phyloP scores from a whole-genome alignment of 2,329 filamentous ascomycete species.

The Alternaria sp. region DNA sequence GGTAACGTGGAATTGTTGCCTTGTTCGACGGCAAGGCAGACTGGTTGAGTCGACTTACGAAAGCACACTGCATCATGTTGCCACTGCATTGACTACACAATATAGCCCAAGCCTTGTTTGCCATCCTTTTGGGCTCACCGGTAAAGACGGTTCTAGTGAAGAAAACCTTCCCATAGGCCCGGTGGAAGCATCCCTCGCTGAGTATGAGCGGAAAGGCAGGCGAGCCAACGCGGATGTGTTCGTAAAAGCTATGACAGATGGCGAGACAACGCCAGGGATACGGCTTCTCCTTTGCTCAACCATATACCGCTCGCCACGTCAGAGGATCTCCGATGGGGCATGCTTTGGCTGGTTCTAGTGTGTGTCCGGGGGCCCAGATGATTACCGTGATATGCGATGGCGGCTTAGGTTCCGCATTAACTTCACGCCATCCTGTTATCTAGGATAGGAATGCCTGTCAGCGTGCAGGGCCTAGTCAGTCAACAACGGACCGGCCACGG shows the following conservation, averaged over 20 bases:
- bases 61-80: conserved; percentile 39
- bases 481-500: conserved; percentile 50
- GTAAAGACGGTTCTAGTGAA: conserved; percentile 43
- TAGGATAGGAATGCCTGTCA: conserved; percentile 50
- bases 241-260: conserved; percentile 48
- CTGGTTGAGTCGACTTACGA: conserved; percentile 33
- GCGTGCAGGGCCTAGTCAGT: conserved; percentile 49
- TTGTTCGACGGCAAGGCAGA: conserved; percentile 37
- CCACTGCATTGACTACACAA: conserved; percentile 39
- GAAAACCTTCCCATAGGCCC: conserved; percentile 38
- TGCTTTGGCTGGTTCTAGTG: conserved; percentile 56
- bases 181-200: conserved; percentile 39
- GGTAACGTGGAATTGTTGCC: conserved; percentile 34
- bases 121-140: conserved; percentile 42
- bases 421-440: conserved; percentile 52
- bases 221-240: conserved; percentile 37
- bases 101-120: conserved; percentile 25
- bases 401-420: conserved; percentile 53
- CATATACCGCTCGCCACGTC: conserved; percentile 58
- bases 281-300: conserved; percentile 48
- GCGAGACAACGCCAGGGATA: conserved; percentile 47
- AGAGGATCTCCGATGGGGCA: conserved; percentile 59
- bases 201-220: conserved; percentile 32
- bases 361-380: conserved; percentile 49
- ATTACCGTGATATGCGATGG: conserved; percentile 53